Evolutionary conservation across 1,284 basidiomycete species (phyloP), one percentile per base, ranked within the genome.

Genomic region (Vanrija sp.): DNA sequence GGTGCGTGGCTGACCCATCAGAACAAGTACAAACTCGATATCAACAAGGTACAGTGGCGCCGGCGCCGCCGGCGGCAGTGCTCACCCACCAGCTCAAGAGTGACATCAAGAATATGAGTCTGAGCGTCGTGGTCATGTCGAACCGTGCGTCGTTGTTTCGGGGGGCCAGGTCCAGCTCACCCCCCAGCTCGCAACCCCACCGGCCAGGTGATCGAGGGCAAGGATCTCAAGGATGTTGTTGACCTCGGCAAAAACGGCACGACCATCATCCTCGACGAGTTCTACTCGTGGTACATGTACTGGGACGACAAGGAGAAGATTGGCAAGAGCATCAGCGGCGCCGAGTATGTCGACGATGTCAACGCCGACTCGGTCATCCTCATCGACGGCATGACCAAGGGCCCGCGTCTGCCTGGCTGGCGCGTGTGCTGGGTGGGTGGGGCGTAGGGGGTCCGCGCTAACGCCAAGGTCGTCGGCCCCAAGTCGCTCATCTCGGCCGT

Each of bases 381-480:
- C 62, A 87, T 97, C 62, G 90, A 95, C 67, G 93, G 93, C 23
- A 81, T 97, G 49, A 96, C 93, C 14, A 95, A 96, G 82, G 91
- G 87, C 49, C 79, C 77, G 69, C 63, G 75, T 68, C 85, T 92
- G 46, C 90, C 92, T 10, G 92, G 92, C 21, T 95, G 91, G 91
- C 84, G 93, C 66, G 81, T 93, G 38, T 94, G 91, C 79, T 97
- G 93, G 93, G 91, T 29, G 28, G 28, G 28, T 29, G 28, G 8
- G 28, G 8, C 2, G 28, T 12, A 12, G 7, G 8, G 28, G 28
- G n/a, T n/a, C 6, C 10, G 28, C 10, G 28, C 28, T 29, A 2
- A 40, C 23, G 3, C 5, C 29, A 57, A 57, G 51, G 51, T 96
- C 16, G 75, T 96, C n/a, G 94, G 90, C 0, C 92, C 91, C n/a